Conservation (phyloP, 805 yeast genomes). For the Saccharomyces eubayanus region DNA sequence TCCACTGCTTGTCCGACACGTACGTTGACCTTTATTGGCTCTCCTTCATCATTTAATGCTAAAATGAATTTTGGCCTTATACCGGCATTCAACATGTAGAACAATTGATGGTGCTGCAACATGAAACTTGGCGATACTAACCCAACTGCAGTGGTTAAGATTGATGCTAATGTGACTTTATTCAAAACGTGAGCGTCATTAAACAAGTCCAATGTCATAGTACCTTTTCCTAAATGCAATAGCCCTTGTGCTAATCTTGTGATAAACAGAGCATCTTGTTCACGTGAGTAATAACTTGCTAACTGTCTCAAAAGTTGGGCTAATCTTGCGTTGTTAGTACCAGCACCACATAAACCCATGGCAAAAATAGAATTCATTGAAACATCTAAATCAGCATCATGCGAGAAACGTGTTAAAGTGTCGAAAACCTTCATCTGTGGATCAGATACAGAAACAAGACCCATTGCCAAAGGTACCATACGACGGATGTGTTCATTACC, state of each 20-base stretch:
- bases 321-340: slow-evolving; percentile 95
- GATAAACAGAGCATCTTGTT: slow-evolving; percentile 82
- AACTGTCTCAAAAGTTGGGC: slow-evolving; percentile 93
- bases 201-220: slow-evolving; percentile 81
- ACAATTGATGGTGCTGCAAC: slow-evolving; percentile 70
- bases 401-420: slow-evolving; percentile 90
- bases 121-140: slow-evolving; percentile 82
- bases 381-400: slow-evolving; percentile 88
- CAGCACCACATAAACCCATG: slow-evolving; percentile 98
- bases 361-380: slow-evolving; percentile 91
- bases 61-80: slow-evolving; percentile 87
- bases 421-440: slow-evolving; percentile 97
- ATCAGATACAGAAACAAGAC: slow-evolving; percentile 82
- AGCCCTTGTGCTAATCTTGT: slow-evolving; percentile 94
- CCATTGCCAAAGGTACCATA: slow-evolving; percentile 98
- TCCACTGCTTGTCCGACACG: slow-evolving; percentile 99
- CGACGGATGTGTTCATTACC: slow-evolving; percentile 86
- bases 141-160: slow-evolving; percentile 76
- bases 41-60: slow-evolving; percentile 84
- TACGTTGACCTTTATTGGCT: slow-evolving; percentile 90
- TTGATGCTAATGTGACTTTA: slow-evolving; percentile 82
- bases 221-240: slow-evolving; percentile 93
- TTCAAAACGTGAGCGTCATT: slow-evolving; percentile 81
- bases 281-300: slow-evolving; percentile 86
- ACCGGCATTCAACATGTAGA: slow-evolving; percentile 80